These are phyloP conservation scores for Mycothermus thermophilus DNA, from an alignment of 495 filamentous ascomycete genomes.

Conservation along the genomic window DNA sequence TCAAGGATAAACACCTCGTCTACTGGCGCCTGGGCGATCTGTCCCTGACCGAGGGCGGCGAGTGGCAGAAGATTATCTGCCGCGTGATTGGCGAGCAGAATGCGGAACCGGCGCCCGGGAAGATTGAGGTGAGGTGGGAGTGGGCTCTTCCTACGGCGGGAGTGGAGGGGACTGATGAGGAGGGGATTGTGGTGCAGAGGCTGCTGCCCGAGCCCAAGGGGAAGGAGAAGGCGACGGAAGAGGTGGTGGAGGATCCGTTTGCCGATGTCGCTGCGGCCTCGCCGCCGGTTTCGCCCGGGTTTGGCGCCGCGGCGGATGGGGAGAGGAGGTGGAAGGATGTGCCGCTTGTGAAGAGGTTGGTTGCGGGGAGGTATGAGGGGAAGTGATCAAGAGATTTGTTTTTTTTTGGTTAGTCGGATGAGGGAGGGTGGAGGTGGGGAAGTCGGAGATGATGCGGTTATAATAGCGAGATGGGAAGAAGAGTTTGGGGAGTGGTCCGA, in stretches of 20 bases:
- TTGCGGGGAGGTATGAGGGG: slow-evolving; percentile 66
- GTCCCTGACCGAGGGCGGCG: slow-evolving; percentile 44
- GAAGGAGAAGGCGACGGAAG: slow-evolving; percentile 28
- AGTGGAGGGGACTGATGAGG: slow-evolving; percentile 37
- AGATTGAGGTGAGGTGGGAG: slow-evolving; percentile 74
- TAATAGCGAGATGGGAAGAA: no score
- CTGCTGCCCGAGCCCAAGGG: slow-evolving; percentile 23
- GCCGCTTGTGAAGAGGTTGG: slow-evolving; percentile 53
- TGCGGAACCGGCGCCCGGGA: slow-evolving; percentile 57
- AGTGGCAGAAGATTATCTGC: slow-evolving; percentile 57
- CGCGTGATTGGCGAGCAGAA: slow-evolving; percentile 63
- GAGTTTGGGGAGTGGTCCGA: no score
- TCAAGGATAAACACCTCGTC: slow-evolving; percentile 73
- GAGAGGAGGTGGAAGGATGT: slow-evolving; percentile 58
- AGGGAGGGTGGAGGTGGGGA: no score
- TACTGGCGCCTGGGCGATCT: slow-evolving; percentile 84
- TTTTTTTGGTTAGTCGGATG: no score
- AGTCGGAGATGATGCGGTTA: no score
- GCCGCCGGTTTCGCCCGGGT: slow-evolving; percentile 20
- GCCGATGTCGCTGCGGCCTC: slow-evolving; percentile 26
- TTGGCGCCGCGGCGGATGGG: slow-evolving; percentile 6
- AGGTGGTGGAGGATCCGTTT: slow-evolving; percentile 28
- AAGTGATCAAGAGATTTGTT: slow-evolving; percentile 20
- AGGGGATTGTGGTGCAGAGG: slow-evolving; percentile 48
- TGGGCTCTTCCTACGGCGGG: slow-evolving; percentile 37